Evolutionary conservation across 202 grass and related monocot species (phyloP).

Genomic region (Dendrocalamus latiflorus): DNA sequence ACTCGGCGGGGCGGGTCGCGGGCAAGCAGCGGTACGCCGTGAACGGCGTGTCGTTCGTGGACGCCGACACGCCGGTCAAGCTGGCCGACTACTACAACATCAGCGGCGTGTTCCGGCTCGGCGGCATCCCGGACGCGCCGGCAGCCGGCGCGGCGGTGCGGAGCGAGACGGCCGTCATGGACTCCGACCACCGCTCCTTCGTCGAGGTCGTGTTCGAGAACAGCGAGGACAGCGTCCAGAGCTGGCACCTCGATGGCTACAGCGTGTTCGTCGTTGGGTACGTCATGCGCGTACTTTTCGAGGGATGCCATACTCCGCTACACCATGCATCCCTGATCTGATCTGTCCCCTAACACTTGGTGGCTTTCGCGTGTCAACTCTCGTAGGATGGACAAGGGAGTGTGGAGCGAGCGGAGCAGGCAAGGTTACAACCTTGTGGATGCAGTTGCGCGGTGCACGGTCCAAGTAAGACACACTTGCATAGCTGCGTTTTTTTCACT

Average conservation of each 20-base stretch:
- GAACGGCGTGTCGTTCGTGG: conserved; percentile 67
- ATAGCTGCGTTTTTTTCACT: not conserved
- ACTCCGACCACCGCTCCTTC: conserved; percentile 59
- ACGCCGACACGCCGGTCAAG: conserved; percentile 81
- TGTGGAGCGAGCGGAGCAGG: conserved; percentile 56
- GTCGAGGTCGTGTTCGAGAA: too few species aligned
- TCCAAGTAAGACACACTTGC: conserved; percentile 38
- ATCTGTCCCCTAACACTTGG: not conserved
- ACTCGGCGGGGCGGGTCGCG: conserved; percentile 31
- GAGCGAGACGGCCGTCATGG: conserved; percentile 66
- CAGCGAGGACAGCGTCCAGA: conserved; percentile 55
- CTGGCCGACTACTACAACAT: conserved; percentile 87
- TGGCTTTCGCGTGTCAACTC: not conserved
- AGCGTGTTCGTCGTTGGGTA: conserved; percentile 82
- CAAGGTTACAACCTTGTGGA: conserved; percentile 67
- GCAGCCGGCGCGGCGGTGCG: not conserved
- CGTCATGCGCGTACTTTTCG: not conserved
- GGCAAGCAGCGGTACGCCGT: conserved; percentile 69
- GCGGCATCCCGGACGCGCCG: conserved; percentile 48
- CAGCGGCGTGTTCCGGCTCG: conserved; percentile 57
- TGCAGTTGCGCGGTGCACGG: conserved; percentile 69
- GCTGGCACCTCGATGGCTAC: conserved; percentile 88
- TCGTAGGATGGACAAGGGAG: conserved; percentile 60
- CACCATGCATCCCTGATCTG: not conserved
- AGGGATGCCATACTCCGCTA: not conserved